Percentiles rank a stretch among this genome's conserved stretches.
phyloP scores from a whole-genome alignment of 768 basidiomycete species.

The Auriculariales sp. region DNA sequence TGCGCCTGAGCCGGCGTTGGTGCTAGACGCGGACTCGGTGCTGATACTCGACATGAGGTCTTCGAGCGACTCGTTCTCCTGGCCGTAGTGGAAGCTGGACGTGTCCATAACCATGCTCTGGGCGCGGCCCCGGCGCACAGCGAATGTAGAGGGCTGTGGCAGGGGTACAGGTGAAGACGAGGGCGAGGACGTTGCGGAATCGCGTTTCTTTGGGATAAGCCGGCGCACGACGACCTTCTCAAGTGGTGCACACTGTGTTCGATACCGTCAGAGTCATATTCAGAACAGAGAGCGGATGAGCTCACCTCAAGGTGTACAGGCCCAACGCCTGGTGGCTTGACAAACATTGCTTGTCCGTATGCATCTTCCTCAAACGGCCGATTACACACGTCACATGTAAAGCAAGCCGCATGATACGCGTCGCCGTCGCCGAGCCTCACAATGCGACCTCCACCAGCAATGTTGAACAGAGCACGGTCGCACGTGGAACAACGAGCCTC shows the following conservation, averaged over 20 bases:
- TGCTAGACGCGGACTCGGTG: no score
- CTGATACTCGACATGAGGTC: no score
- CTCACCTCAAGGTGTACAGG: slow-evolving; percentile 54
- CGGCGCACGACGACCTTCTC: background rate
- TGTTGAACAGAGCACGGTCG: slow-evolving; percentile 37
- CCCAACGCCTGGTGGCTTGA: slow-evolving; percentile 39
- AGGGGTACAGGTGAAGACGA: no score
- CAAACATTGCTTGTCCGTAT: slow-evolving; percentile 56
- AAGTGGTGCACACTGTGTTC: slow-evolving; percentile 22
- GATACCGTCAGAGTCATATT: background rate
- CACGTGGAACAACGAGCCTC: slow-evolving; percentile 49
- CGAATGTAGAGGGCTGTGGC: no score
- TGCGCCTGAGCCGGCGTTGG: slow-evolving; percentile 24
- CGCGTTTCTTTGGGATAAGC: no score
- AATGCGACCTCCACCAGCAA: slow-evolving; percentile 45
- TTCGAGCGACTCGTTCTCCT: no score
- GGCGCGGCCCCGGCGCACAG: no score
- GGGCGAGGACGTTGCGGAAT: no score
- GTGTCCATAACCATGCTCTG: no score
- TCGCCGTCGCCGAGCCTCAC: slow-evolving; percentile 28
- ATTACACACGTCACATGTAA: slow-evolving; percentile 55
- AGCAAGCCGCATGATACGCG: slow-evolving; percentile 62
- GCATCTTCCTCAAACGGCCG: slow-evolving; percentile 45
- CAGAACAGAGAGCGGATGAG: slow-evolving; percentile 6
- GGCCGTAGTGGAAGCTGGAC: no score